Evolutionary conservation across 495 filamentous ascomycete genomes (phyloP).

Genomic region (Penicillium psychrofluorescens): DNA sequence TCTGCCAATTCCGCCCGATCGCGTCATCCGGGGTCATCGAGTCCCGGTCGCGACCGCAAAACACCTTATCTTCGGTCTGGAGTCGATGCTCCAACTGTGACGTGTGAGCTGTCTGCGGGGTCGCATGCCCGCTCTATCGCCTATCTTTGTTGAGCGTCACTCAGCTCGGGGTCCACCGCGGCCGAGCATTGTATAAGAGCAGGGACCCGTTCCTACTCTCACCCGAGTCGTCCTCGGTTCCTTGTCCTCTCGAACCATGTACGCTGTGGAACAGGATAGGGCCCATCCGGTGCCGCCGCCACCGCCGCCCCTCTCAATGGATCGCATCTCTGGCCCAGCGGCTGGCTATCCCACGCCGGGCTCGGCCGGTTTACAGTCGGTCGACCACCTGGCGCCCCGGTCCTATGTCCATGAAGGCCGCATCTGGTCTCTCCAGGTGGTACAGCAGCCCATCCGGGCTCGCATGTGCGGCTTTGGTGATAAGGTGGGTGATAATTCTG

Average conservation of each 20-base stretch:
- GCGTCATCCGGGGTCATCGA: too few species aligned
- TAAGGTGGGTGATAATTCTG: conserved; percentile 54
- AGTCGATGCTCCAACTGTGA: conserved; percentile 30
- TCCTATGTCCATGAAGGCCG: conserved; percentile 38
- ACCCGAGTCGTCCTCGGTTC: conserved; percentile 17
- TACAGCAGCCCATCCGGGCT: conserved; percentile 88
- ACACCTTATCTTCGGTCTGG: conserved; percentile 2
- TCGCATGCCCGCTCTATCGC: conserved; percentile 17
- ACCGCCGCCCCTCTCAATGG: conserved; percentile 40
- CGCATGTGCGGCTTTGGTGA: conserved; percentile 99
- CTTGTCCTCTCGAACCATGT: conserved; percentile 29
- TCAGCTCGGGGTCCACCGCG: conserved; percentile 1
- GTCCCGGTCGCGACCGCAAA: conserved; percentile 2
- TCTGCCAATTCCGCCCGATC: too few species aligned
- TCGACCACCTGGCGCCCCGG: conserved; percentile 32
- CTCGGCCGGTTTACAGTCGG: conserved; percentile 21
- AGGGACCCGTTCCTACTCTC: conserved; percentile 8
- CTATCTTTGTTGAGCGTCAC: conserved; percentile 1
- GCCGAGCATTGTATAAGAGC: conserved; percentile 8
- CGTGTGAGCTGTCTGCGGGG: conserved; percentile 20
- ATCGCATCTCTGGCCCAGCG: conserved; percentile 37
- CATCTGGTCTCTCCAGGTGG: conserved; percentile 65
- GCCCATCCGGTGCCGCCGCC: conserved; percentile 31
- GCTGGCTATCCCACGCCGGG: conserved; percentile 36
- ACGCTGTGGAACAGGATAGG: conserved; percentile 37